phyloP scores from a whole-genome alignment of 768 basidiomycete genomes.

The Lactarius vividus region DNA sequence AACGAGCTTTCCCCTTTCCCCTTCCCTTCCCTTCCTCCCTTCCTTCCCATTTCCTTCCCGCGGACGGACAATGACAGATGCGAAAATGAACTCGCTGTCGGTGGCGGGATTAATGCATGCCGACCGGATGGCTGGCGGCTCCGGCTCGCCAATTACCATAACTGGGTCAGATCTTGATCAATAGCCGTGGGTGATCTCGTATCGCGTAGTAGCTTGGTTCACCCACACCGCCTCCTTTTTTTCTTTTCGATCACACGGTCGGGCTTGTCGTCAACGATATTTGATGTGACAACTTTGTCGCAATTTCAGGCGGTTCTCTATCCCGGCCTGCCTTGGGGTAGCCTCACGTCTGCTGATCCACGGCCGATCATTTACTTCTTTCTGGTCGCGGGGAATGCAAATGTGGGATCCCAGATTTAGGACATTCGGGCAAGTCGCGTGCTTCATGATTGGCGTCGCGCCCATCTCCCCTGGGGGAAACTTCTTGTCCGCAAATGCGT shows the following conservation, averaged over 20 bases:
- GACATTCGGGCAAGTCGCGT: conserved; percentile 16
- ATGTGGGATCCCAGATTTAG: conserved; percentile 21
- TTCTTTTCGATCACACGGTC: background rate
- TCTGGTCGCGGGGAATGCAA: conserved; percentile 20
- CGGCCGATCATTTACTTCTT: conserved; percentile 26
- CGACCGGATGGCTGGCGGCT: conserved; percentile 9
- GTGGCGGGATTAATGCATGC: conserved; percentile 7
- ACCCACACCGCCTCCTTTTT: background rate
- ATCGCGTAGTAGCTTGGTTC: background rate
- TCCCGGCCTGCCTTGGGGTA: conserved; percentile 3
- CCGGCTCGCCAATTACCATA: background rate
- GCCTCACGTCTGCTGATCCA: conserved; percentile 20
- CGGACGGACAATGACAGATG: conserved; percentile 8
- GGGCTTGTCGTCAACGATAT: conserved; percentile 20
- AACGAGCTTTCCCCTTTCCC: conserved; percentile 12
- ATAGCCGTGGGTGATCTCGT: background rate
- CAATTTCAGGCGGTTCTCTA: conserved; percentile 10
- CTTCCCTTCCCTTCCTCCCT: background rate
- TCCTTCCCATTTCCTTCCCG: background rate
- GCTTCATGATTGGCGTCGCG: conserved; percentile 26
- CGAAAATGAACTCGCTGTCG: conserved; percentile 12
- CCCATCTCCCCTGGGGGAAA: conserved; percentile 18
- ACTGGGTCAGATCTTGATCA: background rate
- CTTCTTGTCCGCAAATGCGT: conserved; percentile 17
- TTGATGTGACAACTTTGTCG: conserved; percentile 23